Evolutionary conservation across 345 rosid genomes (phyloP).

Genomic region (Citrus inodora): DNA sequence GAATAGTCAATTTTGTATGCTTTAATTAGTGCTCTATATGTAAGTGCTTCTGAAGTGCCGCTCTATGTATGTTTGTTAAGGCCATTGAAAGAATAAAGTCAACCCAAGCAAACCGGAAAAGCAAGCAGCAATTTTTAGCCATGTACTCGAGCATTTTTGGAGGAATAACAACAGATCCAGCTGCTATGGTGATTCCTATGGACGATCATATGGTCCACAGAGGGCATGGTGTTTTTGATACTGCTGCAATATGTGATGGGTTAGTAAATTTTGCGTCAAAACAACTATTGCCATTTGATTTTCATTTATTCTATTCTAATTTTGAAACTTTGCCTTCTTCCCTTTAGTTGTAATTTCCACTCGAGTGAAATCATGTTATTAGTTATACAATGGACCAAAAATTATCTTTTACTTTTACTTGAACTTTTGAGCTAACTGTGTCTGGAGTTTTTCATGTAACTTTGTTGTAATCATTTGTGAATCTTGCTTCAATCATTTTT

Average conservation of each 20-base stretch:
- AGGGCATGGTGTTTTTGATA: slow-evolving; percentile 94
- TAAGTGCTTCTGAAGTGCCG: not conserved
- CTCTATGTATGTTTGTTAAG: slow-evolving; percentile 25
- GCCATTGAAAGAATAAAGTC: slow-evolving; percentile 57
- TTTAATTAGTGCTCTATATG: not conserved
- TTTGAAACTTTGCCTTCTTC: not conserved
- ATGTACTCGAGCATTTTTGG: slow-evolving; percentile 89
- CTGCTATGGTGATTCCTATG: slow-evolving; percentile 84
- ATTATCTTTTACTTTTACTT: not conserved
- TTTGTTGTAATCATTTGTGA: not conserved
- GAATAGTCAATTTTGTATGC: not conserved
- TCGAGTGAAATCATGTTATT: not conserved
- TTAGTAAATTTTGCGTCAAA: slow-evolving; percentile 27
- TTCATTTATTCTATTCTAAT: not conserved
- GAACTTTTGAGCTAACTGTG: not conserved
- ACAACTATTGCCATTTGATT: not conserved
- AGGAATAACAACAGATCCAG: slow-evolving; percentile 73
- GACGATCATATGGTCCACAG: slow-evolving; percentile 97
- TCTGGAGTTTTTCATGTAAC: not conserved
- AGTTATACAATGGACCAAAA: not conserved
- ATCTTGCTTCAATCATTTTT: not conserved
- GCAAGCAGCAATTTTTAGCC: slow-evolving; percentile 60
- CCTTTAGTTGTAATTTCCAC: not conserved
- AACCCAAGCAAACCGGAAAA: slow-evolving; percentile 36
- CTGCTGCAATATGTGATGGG: slow-evolving; percentile 80